Evolutionary conservation across 2,329 filamentous ascomycete genomes (phyloP), one percentile per base, ranked within the genome.

Genomic region (Lachnellula willkommii): DNA sequence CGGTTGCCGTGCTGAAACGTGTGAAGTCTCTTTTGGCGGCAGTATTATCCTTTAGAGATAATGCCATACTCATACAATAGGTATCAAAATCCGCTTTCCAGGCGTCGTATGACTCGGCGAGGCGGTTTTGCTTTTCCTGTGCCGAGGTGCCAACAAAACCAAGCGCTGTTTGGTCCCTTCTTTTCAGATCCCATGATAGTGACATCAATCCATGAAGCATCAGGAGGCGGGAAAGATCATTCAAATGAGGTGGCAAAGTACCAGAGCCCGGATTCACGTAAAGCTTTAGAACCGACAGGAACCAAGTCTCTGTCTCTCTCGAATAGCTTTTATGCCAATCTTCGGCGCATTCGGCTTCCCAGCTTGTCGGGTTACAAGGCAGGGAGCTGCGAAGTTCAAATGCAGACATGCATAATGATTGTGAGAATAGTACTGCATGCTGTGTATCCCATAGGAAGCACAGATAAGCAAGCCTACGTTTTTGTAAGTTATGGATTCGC

Each of bases 391-490:
- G 76, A 1, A 87, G 73, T 62, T 85, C 82, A 50, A 85, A 85
- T 0, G 82, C 80, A 1, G 81, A 85, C 82, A 85, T 85, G 68
- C 82, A 85, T 0, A 86, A 74, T 4, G 80, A 83, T 63, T 85
- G 82, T n/a, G 80, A 84, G 66, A 85, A 85, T 0, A 85, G 72
- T 0, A 85, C 80, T 0, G 82, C 82, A 57, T 85, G 82, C 53
- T 85, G 82, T 0, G 81, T 83, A 60, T 85, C 83, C 83, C 82
- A 85, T 73, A 85, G 80, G 65, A 86, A 87, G 63, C 81, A 85
- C 5, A 83, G 71, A 40, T 84, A 74, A 0, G 81, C 80, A 0
- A 83, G 69, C 52, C 75, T 77, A 32, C 15, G 3, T n/a, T 57
- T 17, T 46, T 46, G 9, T 58, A n/a, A 54, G 35, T 24, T 8